A percentile compares a stretch with the other conserved stretches of the same genome.
Evolutionary conservation across 352 stramenopile species (phyloP).

Genomic region (Pythium graminicola): DNA sequence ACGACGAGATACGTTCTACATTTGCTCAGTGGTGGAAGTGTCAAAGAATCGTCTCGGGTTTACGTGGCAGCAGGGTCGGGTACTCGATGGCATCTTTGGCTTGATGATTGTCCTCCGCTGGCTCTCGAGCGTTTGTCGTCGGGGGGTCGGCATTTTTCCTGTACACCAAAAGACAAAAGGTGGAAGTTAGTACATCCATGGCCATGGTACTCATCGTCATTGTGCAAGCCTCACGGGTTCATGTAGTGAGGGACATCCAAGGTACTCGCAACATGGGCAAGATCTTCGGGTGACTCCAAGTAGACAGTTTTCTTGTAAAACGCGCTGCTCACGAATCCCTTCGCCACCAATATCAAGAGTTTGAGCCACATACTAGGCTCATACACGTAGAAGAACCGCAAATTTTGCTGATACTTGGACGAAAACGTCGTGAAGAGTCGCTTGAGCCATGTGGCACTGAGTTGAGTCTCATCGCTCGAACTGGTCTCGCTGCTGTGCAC

Average conservation of each 20-base stretch:
- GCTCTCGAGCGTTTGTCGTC: not conserved
- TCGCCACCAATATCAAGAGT: conserved; percentile 58
- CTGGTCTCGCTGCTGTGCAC: conserved; percentile 38
- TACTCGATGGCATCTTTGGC: not conserved
- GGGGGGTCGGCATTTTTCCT: conserved; percentile 5
- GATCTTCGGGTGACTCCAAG: conserved; percentile 35
- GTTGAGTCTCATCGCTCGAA: conserved; percentile 44
- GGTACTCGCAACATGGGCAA: conserved; percentile 41
- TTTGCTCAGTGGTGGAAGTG: too few relatives aligned
- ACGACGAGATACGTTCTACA: too few relatives aligned
- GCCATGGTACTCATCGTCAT: too few relatives aligned
- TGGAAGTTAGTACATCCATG: too few relatives aligned
- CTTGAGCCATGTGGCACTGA: conserved; percentile 58
- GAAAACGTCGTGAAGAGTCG: conserved; percentile 55
- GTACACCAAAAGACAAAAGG: too few relatives aligned
- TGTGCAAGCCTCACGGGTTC: conserved; percentile 27
- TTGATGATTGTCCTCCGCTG: not conserved
- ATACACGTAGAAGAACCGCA: conserved; percentile 78
- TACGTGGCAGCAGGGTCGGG: conserved; percentile 2
- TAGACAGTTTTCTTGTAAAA: conserved; percentile 83
- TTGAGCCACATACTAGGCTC: conserved; percentile 70
- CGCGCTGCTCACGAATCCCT: conserved; percentile 45
- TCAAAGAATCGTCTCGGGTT: conserved; percentile 11
- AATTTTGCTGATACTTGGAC: conserved; percentile 45
- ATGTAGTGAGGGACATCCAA: conserved; percentile 48